Evolutionary conservation across 495 filamentous ascomycete species (phyloP), one percentile per base, ranked within the genome.

Genomic region (Recurvomyces mirabilis): DNA sequence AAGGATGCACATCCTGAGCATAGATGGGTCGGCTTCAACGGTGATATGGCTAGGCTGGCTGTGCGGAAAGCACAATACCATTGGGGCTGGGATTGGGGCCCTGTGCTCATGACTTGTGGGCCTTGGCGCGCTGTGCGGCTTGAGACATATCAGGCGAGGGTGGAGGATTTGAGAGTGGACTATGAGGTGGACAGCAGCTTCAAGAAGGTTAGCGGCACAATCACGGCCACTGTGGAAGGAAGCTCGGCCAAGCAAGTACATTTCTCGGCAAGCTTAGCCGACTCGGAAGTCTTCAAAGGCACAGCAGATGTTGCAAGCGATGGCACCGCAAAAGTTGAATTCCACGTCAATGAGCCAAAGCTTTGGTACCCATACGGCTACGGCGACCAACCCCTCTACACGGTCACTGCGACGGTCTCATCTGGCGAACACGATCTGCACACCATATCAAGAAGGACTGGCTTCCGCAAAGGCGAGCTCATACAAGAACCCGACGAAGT

Each of bases 311-410:
- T 62, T 52, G 41, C 39, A 22, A 46, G 24, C 25, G 29, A 60
- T 30, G 58, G 60, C 14, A 33, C 52, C 18, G 60, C 58, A 6
- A 53, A 49, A 17, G 54, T 60, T 1, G 50, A 58, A 31, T 65
- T 65, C 46, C 49, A 39, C 15, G 46, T 65, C 30, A 52, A 47
- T 28, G 42, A 54, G 23, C 54, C 57, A 10, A 38, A 47, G 41
- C 46, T 63, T 24, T 65, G 62, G 62, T 65, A 60, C 46, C 62
- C 62, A 14, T 54, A 60, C 43, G 62, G 62, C 2, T 65, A 65
- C 41, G 62, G 62, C 11, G 57, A 21, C 1, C 62, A 65, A 41
- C 49, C 62, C 9, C 35, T 65, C 35, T 65, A 63, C 47, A 36
- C 33, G 18, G 49, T 62, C 18, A 55, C 49, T 30, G 59, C 60